phyloP scores from a whole-genome alignment of 2,329 filamentous ascomycete genomes.

The Beauveria scarabaeidicola region DNA sequence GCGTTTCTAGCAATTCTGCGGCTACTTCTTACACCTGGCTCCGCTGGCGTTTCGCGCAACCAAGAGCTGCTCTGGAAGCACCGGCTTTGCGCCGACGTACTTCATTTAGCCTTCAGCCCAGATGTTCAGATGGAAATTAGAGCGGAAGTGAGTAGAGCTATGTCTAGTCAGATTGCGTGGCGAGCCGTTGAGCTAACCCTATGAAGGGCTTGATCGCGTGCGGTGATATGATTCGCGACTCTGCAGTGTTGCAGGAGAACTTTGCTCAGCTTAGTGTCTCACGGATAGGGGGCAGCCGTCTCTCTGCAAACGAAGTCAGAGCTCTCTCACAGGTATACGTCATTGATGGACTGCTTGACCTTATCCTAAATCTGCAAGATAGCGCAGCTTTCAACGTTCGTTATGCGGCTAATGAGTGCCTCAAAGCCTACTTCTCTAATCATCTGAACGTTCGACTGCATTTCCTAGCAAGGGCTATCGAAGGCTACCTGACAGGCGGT shows the following conservation, averaged over 20 bases:
- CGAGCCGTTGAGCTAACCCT: slow-evolving; percentile 11
- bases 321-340: slow-evolving; percentile 66
- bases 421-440: slow-evolving; percentile 84
- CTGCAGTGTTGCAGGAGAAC: slow-evolving; percentile 70
- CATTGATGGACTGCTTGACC: slow-evolving; percentile 83
- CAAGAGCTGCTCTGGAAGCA: slow-evolving; percentile 80
- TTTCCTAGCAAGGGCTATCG: slow-evolving; percentile 81
- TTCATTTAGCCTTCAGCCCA: slow-evolving; percentile 74
- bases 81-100: slow-evolving; percentile 67
- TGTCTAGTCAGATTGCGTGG: neutral
- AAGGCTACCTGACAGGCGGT: slow-evolving; percentile 67
- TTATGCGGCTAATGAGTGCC: slow-evolving; percentile 76
- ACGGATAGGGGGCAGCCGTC: slow-evolving; percentile 33
- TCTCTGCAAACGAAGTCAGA: slow-evolving; percentile 35
- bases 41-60: slow-evolving; percentile 70
- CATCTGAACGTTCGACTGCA: slow-evolving; percentile 76
- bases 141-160: slow-evolving; percentile 53
- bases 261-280: slow-evolving; percentile 82
- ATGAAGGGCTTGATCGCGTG: slow-evolving; percentile 65
- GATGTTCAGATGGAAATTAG: slow-evolving; percentile 68
- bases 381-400: slow-evolving; percentile 68
- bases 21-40: slow-evolving; percentile 76
- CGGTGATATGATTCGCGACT: slow-evolving; percentile 80
- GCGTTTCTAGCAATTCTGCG: slow-evolving; percentile 79
- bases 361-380: slow-evolving; percentile 62